phyloP scores from a whole-genome alignment of 371 early-diverging fungal genomes.

The Racocetra persica region DNA sequence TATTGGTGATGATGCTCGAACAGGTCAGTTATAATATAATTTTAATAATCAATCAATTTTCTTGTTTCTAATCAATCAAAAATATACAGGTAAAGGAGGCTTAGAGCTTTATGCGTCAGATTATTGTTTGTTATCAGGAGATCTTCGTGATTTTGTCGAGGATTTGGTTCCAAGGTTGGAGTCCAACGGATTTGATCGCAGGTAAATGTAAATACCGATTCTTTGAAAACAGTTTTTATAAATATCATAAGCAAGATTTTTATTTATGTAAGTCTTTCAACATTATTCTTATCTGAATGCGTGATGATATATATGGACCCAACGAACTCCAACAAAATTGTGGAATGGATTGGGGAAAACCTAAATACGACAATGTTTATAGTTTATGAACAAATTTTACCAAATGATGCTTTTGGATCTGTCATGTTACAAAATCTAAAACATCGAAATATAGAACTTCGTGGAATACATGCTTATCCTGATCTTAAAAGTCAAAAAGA shows the following conservation, averaged over 20 bases:
- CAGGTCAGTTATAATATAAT: constrained; percentile 52
- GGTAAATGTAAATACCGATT: constrained; percentile 48
- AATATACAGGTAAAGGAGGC: constrained; percentile 65
- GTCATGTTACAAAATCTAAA: constrained; percentile 90
- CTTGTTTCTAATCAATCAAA: neutral
- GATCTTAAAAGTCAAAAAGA: constrained; percentile 70
- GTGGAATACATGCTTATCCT: constrained; percentile 79
- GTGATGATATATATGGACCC: constrained; percentile 88
- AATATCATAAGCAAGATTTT: neutral
- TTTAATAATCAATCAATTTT: neutral
- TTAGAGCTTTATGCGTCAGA: constrained; percentile 70
- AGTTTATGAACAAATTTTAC: constrained; percentile 91
- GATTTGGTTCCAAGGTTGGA: constrained; percentile 66
- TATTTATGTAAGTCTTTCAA: constrained; percentile 67
- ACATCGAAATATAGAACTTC: constrained; percentile 73
- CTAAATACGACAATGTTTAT: constrained; percentile 66
- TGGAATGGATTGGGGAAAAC: constrained; percentile 71
- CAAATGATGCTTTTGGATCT: constrained; percentile 89
- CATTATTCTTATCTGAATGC: constrained; percentile 92
- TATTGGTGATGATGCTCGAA: constrained; percentile 58
- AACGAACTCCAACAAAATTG: constrained; percentile 64
- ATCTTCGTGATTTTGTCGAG: constrained; percentile 73
- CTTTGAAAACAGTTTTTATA: neutral
- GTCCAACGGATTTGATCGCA: constrained; percentile 70
- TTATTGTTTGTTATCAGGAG: constrained; percentile 82